A percentile compares a stretch with the other conserved stretches of the same genome.
Evolutionary conservation across 2,329 filamentous ascomycete genomes (phyloP).

Genomic region (Teratosphaeriaceae sp.): DNA sequence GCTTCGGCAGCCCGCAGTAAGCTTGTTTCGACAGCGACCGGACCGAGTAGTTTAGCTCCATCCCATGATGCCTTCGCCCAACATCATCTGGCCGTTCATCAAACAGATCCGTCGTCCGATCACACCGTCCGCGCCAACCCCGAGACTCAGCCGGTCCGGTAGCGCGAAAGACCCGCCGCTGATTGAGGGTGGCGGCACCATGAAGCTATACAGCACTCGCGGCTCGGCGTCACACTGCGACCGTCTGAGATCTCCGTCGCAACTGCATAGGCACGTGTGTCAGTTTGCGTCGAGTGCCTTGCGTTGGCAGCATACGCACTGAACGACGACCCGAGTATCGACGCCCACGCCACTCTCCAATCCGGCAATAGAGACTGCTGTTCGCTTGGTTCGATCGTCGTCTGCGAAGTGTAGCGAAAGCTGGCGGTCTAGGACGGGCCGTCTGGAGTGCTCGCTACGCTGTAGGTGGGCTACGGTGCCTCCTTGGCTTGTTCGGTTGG

Average conservation of each 20-base stretch:
- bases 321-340: conserved; percentile 13
- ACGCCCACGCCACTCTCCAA: conserved; percentile 1
- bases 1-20: no score
- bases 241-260: conserved; percentile 16
- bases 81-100: conserved; percentile 6
- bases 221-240: background rate
- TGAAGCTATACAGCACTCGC: conserved; percentile 11
- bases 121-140: conserved; percentile 16
- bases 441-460: background rate
- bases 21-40: no score
- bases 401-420: conserved; percentile 13
- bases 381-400: conserved; percentile 4
- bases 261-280: conserved; percentile 6
- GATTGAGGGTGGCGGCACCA: conserved; percentile 3
- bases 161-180: conserved; percentile 9
- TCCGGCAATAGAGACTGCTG: conserved; percentile 13
- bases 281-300: background rate
- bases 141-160: conserved; percentile 11
- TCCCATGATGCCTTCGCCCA: conserved; percentile 18
- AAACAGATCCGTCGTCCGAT: conserved; percentile 18
- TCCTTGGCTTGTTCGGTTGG: conserved; percentile 11
- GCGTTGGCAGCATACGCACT: conserved; percentile 10
- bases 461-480: conserved; percentile 16
- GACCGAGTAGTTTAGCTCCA: conserved; percentile 21
- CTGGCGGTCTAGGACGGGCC: conserved; percentile 9